Evolutionary conservation across 1,284 basidiomycete genomes (phyloP).

Genomic region (Moesziomyces aphidis): DNA sequence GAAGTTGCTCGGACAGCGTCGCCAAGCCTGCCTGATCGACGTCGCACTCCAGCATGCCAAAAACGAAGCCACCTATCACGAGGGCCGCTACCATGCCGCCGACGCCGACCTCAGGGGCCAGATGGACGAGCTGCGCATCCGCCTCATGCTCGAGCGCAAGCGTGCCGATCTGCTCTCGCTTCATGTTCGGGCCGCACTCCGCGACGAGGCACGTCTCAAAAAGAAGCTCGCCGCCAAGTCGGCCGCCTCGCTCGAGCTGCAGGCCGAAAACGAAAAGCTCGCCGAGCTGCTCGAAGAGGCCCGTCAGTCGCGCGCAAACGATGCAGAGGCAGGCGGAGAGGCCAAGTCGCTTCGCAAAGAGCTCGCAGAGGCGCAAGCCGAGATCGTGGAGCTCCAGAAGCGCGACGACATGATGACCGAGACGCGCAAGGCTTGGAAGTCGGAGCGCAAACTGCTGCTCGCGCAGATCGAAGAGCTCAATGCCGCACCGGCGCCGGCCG

Average conservation of each 20-base stretch:
- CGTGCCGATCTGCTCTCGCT: slow-evolving; percentile 36
- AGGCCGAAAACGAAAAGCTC: slow-evolving; percentile 31
- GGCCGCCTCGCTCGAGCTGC: slow-evolving; percentile 18
- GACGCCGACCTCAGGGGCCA: slow-evolving; percentile 28
- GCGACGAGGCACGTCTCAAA: slow-evolving; percentile 22
- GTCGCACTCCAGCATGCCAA: slow-evolving; percentile 37
- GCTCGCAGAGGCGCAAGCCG: slow-evolving; percentile 24
- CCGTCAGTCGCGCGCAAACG: slow-evolving; percentile 9
- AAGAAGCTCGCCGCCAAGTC: slow-evolving; percentile 25
- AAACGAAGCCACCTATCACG: slow-evolving; percentile 40
- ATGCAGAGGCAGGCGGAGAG: background rate
- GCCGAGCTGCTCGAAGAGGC: slow-evolving; percentile 19
- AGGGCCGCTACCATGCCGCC: slow-evolving; percentile 25
- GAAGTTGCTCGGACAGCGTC: slow-evolving; percentile 29
- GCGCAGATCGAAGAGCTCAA: slow-evolving; percentile 30
- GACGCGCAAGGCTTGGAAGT: slow-evolving; percentile 41
- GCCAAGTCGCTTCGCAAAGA: slow-evolving; percentile 11
- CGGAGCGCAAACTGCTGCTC: slow-evolving; percentile 35
- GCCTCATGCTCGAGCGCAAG: slow-evolving; percentile 44
- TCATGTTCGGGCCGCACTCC: slow-evolving; percentile 23
- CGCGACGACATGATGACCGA: slow-evolving; percentile 46
- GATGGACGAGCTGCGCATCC: slow-evolving; percentile 40
- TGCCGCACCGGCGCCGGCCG: slow-evolving; percentile 8
- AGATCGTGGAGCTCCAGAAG: slow-evolving; percentile 29
- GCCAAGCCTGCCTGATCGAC: slow-evolving; percentile 25